Percentiles rank a stretch among this genome's conserved stretches.
Conservation (phyloP, 2,329 filamentous ascomycete genomes). For the Lasiodiplodia sp. region DNA sequence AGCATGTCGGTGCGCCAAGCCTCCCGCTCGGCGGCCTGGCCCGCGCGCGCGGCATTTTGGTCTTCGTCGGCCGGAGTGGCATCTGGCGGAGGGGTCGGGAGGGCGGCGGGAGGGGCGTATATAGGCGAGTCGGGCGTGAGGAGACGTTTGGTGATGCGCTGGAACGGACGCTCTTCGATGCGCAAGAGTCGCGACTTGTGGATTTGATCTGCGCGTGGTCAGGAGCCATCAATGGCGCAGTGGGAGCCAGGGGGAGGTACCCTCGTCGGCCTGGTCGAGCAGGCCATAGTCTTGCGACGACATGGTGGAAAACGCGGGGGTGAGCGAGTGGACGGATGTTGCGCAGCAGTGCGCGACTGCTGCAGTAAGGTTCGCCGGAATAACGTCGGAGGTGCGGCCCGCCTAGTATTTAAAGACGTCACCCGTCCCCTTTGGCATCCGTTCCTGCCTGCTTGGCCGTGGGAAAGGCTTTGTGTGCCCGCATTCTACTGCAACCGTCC, state of each 20-base stretch:
- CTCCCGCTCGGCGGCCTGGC: conserved; percentile 59
- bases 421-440: not conserved
- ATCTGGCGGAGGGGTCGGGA: conserved; percentile 73
- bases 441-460: not conserved
- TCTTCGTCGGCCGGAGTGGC: conserved; percentile 52
- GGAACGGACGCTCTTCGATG: conserved; percentile 92
- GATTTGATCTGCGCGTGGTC: conserved; percentile 69
- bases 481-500: not conserved
- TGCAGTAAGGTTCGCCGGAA: not conserved
- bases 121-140: conserved; percentile 72
- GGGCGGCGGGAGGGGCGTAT: conserved; percentile 61
- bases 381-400: not conserved
- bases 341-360: not conserved
- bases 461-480: not conserved
- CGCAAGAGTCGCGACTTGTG: conserved; percentile 87
- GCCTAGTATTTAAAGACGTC: conserved; percentile 19
- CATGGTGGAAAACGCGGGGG: conserved; percentile 47
- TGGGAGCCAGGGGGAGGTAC: conserved; percentile 35
- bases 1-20: conserved; percentile 82
- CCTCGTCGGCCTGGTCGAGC: conserved; percentile 76
- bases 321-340: not conserved
- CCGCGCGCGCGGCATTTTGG: conserved; percentile 52
- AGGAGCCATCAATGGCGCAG: conserved; percentile 24
- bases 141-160: conserved; percentile 83
- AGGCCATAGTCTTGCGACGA: conserved; percentile 64